These are phyloP conservation scores for Backusella tuberculispora DNA, from an alignment of 192 early-diverging fungal genomes.

Conservation along the genomic window DNA sequence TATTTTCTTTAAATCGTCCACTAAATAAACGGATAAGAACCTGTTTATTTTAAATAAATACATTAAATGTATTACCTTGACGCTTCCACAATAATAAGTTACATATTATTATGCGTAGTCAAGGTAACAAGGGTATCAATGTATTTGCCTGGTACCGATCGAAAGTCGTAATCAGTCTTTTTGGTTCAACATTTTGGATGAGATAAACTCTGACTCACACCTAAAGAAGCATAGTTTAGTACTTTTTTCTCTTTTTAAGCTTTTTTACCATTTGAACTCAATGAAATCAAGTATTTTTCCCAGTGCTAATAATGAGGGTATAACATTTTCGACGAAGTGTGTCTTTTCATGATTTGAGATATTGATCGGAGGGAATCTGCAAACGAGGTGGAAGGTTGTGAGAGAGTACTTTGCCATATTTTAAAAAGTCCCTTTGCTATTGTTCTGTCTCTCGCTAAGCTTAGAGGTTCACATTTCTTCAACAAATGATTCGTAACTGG, in stretches of 20 bases:
- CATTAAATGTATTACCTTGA: slow-evolving; percentile 20
- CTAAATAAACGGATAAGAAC: slow-evolving; percentile 18
- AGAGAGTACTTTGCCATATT: not conserved
- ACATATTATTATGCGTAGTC: not conserved
- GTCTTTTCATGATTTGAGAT: slow-evolving; percentile 8
- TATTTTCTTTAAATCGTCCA: slow-evolving; percentile 15
- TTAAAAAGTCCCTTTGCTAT: not conserved
- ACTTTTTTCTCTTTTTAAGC: not conserved
- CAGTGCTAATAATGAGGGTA: slow-evolving; percentile 2
- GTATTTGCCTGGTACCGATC: not conserved
- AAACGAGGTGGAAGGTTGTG: slow-evolving; percentile 9
- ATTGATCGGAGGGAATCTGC: not conserved
- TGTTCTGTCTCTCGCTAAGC: not conserved
- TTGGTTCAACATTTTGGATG: slow-evolving; percentile 4
- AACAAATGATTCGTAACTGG: not conserved
- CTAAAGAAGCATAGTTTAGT: not conserved
- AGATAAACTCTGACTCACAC: slow-evolving; percentile 11
- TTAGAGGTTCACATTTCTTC: slow-evolving; percentile 5
- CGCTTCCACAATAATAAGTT: slow-evolving; percentile 8
- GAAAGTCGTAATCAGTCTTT: not conserved
- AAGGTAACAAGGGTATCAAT: not conserved
- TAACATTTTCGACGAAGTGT: not conserved
- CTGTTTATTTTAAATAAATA: slow-evolving; percentile 18
- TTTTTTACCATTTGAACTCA: slow-evolving; percentile 6
- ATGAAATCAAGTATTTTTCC: slow-evolving; percentile 8